phyloP scores from a whole-genome alignment of 2,329 filamentous ascomycete species.

The Colletotrichum sp. region DNA sequence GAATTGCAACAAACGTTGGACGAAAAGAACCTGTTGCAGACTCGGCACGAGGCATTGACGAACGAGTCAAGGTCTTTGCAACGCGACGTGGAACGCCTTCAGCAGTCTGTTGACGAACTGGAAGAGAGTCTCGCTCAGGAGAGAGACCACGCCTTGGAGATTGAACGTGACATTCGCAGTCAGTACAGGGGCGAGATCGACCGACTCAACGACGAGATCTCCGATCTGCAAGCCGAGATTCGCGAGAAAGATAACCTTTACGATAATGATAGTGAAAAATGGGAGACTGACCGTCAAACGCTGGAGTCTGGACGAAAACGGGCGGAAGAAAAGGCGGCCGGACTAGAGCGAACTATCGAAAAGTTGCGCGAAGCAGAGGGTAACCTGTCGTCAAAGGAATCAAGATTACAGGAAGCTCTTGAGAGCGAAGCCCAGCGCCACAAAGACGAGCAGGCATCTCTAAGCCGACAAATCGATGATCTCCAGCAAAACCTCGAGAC shows the following conservation, averaged over 20 bases:
- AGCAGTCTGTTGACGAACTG: constrained; percentile 51
- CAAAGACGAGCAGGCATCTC: constrained; percentile 70
- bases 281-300: constrained; percentile 70
- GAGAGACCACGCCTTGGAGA: constrained; percentile 61
- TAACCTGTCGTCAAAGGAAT: constrained; percentile 70
- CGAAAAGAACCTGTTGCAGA: constrained; percentile 74
- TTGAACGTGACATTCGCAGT: constrained; percentile 62
- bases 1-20: constrained; percentile 65
- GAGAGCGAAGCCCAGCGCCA: constrained; percentile 76
- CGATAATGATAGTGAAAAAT: constrained; percentile 74
- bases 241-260: constrained; percentile 74
- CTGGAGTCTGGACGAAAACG: constrained; percentile 70
- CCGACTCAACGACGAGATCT: constrained; percentile 63
- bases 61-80: constrained; percentile 72
- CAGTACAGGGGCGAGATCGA: constrained; percentile 53
- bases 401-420: constrained; percentile 69
- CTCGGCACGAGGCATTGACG: constrained; percentile 70
- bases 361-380: constrained; percentile 72
- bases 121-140: constrained; percentile 57
- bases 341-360: constrained; percentile 74
- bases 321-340: constrained; percentile 70
- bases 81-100: constrained; percentile 60
- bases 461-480: constrained; percentile 77
- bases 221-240: constrained; percentile 66
- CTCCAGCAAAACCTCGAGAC: constrained; percentile 74